Evolutionary conservation across 2,329 filamentous ascomycete genomes (phyloP), one percentile per base, ranked within the genome.

Genomic region (Colletotrichum tanaceti): DNA sequence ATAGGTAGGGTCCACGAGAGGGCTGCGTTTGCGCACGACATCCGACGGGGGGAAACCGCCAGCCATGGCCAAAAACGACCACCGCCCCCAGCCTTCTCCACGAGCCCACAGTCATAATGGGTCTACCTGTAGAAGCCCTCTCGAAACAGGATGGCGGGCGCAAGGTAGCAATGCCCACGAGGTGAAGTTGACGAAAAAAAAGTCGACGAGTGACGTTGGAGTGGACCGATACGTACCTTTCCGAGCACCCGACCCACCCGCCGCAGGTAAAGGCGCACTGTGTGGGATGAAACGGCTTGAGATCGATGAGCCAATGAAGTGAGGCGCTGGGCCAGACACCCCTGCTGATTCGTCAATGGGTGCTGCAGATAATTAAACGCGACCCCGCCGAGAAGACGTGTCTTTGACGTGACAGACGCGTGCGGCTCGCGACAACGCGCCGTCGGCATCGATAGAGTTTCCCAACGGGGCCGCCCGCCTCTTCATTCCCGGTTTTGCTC

Each of bases 281-380:
- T 68, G 62, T 57, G n/a, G 65, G 24, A 18, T 57, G 43, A 57
- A 61, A 65, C 62, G 50, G 65, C 32, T 41, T 41, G 55, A 24
- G 20, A 20, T 20, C 35, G n/a, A 44, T 32, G 24, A 24, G 28
- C 65, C 65, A 68, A 68, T 68, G 43, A 14, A 5, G 46, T 28
- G 43, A 11, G 43, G 9, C 24, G 2, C 2, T 1, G 2, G n/a
- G 7, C 7, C 16, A 20, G 10, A 13, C 1, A 3, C 18, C 3
- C 7, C 10, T 16, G 1, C 20, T 60, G 55, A 60, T 68, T 68
- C 32, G 65, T 16, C 65, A 68, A 68, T 60, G 28, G 24, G 2
- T 5, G 18, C 49, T 68, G 61, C 62, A 65, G 7, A 35, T 24
- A 65, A 68, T 68, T 65, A 57, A 65, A 68, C 55, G 43, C 58